Evolutionary conservation across 1,284 basidiomycete genomes (phyloP).

Genomic region (Fomes fomentarius): DNA sequence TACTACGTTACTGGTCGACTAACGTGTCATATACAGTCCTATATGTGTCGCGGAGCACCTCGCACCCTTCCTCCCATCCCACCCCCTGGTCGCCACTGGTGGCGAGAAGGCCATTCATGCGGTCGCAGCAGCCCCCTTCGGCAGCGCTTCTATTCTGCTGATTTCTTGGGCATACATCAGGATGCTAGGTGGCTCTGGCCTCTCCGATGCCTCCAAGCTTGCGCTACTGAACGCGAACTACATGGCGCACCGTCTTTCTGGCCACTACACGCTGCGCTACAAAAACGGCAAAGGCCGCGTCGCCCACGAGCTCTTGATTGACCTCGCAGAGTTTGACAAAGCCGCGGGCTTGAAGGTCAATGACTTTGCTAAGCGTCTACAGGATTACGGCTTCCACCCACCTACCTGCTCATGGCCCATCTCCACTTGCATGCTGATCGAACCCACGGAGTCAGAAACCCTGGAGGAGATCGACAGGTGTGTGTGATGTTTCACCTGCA

Average conservation of each 20-base stretch:
- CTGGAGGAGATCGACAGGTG: conserved; percentile 88
- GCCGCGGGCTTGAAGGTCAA: conserved; percentile 87
- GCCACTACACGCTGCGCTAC: conserved; percentile 89
- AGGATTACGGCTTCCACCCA: conserved; percentile 91
- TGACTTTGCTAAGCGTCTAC: conserved; percentile 95
- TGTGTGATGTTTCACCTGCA: conserved; percentile 13
- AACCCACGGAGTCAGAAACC: conserved; percentile 94
- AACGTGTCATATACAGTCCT: conserved; percentile 56
- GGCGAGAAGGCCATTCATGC: conserved; percentile 82
- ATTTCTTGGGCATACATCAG: conserved; percentile 99
- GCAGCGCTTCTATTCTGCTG: conserved; percentile 92
- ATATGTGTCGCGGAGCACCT: conserved; percentile 95
- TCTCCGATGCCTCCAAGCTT: conserved; percentile 84
- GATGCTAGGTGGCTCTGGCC: conserved; percentile 93
- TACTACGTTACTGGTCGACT: conserved; percentile 11
- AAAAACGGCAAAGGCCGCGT: conserved; percentile 91
- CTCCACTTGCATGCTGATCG: conserved; percentile 92
- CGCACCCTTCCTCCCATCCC: conserved; percentile 93
- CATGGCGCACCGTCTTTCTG: conserved; percentile 87
- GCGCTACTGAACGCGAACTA: conserved; percentile 97
- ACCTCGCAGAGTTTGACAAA: conserved; percentile 94
- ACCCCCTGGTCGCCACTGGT: conserved; percentile 77
- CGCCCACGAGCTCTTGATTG: conserved; percentile 95
- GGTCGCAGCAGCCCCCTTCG: conserved; percentile 91
- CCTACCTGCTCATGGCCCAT: conserved; percentile 95